Base-by-base conservation (phyloP, 495 filamentous ascomycete species). In the Penicillium pulvis region DNA sequence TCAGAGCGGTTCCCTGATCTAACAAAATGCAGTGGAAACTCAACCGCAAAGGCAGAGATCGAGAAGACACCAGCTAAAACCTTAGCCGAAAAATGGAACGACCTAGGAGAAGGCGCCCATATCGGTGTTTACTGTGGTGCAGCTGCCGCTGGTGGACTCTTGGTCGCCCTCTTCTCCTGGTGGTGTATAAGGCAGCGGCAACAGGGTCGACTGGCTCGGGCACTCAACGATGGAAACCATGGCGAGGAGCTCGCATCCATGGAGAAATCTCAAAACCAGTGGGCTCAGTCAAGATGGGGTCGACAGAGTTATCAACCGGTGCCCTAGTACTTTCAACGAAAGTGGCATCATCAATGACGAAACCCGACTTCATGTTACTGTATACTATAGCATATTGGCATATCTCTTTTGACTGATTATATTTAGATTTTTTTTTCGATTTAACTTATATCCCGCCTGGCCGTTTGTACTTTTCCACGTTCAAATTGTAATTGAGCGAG, bases 11-110 rank as follows among this genome's bases (percentile, higher is more conserved):
- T 1, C 20, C 36, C 14, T 20, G 1, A 11, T 43, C 39, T 47
- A 11, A 47, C 28, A 24, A 9, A 17, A 12, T 19, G 55, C 28
- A 69, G 67, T 48, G 86, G 86, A 51, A 85, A 87, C 60, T 90
- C 87, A 0, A 85, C 81, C 16, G 76, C 73, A 47, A 65, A 76
- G 14, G 60, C 59, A 6, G 65, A 59, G 16, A 62, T 72, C 11
- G 55, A 69, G 28, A 67, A 65, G 12, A 58, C 61, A 12, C 65
- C 73, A 12, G 64, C 71, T 6, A 73, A 81, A 50, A 72, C 80
- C 1, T 48, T 85, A 9, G 55, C 78, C 23, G 71, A 88, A 19
- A 84, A 84, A 56, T 88, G 80, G 77, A 71, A 78, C n/a, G 79
- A 77, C 5, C 81, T 90, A 2, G 72, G 80, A 2, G 57, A 71